These are phyloP conservation scores for Nidularia sp. DNA, from an alignment of 768 basidiomycete genomes.

Conservation along the genomic window DNA sequence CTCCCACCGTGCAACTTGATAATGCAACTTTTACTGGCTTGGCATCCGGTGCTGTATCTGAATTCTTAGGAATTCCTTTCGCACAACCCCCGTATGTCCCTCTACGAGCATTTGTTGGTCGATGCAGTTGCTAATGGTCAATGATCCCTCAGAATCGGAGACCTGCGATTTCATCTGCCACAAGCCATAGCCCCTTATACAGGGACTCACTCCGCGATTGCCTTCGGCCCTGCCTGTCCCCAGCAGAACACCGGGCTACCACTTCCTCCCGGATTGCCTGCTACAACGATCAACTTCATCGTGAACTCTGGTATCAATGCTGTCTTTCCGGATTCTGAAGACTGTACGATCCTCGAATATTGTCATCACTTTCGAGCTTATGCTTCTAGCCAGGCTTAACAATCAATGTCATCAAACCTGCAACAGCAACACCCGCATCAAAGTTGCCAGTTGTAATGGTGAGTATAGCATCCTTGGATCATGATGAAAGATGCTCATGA, in stretches of 20 bases:
- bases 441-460: constrained; percentile 41
- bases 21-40: constrained; percentile 38
- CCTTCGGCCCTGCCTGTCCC: constrained; percentile 44
- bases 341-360: constrained; percentile 29
- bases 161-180: constrained; percentile 40
- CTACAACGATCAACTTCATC: constrained; percentile 22
- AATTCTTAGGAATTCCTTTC: constrained; percentile 48
- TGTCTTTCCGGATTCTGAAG: constrained; percentile 30
- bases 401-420: constrained; percentile 38
- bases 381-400: constrained; percentile 16
- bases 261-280: constrained; percentile 18
- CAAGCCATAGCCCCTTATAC: constrained; percentile 31
- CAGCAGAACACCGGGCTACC: constrained; percentile 34
- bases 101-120: no score
- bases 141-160: constrained; percentile 19
- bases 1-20: constrained; percentile 35
- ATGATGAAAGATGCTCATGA: not conserved
- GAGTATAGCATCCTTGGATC: constrained; percentile 5
- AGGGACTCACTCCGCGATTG: constrained; percentile 28
- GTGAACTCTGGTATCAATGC: constrained; percentile 18
- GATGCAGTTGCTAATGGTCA: not conserved
- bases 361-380: not conserved
- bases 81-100: constrained; percentile 42
- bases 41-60: constrained; percentile 22
- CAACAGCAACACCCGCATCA: constrained; percentile 19